Percentiles rank a stretch among this genome's conserved stretches.
These are phyloP conservation scores for Trichoderma atroviride DNA, from an alignment of 2,329 filamentous ascomycete species.

Conservation along the genomic window DNA sequence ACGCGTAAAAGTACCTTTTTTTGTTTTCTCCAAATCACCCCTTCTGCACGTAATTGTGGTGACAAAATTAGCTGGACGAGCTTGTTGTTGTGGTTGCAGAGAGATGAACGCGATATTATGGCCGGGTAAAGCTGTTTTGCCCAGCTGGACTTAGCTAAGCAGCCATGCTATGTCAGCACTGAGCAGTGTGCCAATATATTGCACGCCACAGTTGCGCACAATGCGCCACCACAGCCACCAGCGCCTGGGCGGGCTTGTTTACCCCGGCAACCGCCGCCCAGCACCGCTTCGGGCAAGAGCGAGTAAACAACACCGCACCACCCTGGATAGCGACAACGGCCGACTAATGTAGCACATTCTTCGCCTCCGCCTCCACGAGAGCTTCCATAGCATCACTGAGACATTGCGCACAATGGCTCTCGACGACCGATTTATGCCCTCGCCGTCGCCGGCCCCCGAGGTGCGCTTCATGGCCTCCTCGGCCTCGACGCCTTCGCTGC, in stretches of 20 bases:
- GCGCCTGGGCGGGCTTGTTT: background rate
- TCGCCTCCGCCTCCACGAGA: constrained; percentile 46
- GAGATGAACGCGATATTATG: background rate
- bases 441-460: constrained; percentile 40
- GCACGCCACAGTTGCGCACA: constrained; percentile 19
- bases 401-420: constrained; percentile 47
- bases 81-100: no score
- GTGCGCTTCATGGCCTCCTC: constrained; percentile 58
- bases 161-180: background rate
- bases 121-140: background rate
- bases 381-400: constrained; percentile 45
- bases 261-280: constrained; percentile 22
- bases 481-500: constrained; percentile 77
- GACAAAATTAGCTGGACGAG: constrained; percentile 13
- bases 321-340: constrained; percentile 8
- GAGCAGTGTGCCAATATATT: no score
- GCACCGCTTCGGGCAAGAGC: background rate
- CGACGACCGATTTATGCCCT: constrained; percentile 51
- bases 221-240: background rate
- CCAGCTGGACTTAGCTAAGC: background rate
- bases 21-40: background rate
- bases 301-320: constrained; percentile 16
- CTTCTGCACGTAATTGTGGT: background rate
- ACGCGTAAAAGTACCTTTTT: background rate
- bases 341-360: constrained; percentile 45